Percentiles rank a stretch among this genome's conserved stretches.
Evolutionary conservation across 805 yeast species (phyloP).

Genomic region (Pichia insulana): DNA sequence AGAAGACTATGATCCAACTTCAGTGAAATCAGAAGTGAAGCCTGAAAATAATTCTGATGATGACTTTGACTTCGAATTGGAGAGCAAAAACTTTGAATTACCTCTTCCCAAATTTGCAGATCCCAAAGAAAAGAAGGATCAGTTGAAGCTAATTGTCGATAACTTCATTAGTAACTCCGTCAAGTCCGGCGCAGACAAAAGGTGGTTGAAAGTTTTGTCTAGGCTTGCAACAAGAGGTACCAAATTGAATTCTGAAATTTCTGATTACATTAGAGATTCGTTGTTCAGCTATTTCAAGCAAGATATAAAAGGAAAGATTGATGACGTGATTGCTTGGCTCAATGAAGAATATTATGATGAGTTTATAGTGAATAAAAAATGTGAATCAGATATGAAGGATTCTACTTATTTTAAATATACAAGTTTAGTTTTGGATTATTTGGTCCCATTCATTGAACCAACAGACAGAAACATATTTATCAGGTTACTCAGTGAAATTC

Average conservation of each 20-base stretch:
- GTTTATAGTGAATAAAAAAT: conserved; percentile 32
- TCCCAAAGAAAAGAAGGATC: conserved; percentile 46
- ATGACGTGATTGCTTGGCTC: conserved; percentile 80
- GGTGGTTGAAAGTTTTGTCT: conserved; percentile 70
- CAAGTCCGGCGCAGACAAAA: conserved; percentile 32
- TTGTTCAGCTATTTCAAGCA: conserved; percentile 65
- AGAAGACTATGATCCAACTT: conserved; percentile 15
- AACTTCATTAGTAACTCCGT: conserved; percentile 46
- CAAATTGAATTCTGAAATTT: conserved; percentile 32
- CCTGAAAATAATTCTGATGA: conserved; percentile 14
- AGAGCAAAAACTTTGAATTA: conserved; percentile 30
- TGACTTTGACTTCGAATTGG: conserved; percentile 19
- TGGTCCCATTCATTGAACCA: conserved; percentile 78
- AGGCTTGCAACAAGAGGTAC: conserved; percentile 81
- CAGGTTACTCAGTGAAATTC: conserved; percentile 79
- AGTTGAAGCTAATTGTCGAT: conserved; percentile 47
- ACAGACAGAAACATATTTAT: conserved; percentile 74
- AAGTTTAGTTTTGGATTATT: conserved; percentile 58
- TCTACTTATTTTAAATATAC: conserved; percentile 59
- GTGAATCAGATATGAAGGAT: conserved; percentile 7
- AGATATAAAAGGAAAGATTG: conserved; percentile 64
- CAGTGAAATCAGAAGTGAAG: conserved; percentile 15
- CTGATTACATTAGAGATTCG: conserved; percentile 58
- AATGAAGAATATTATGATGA: conserved; percentile 82
- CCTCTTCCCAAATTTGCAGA: conserved; percentile 52